phyloP scores from a whole-genome alignment of 208 protist species.

The Angomonas ambiguus region DNA sequence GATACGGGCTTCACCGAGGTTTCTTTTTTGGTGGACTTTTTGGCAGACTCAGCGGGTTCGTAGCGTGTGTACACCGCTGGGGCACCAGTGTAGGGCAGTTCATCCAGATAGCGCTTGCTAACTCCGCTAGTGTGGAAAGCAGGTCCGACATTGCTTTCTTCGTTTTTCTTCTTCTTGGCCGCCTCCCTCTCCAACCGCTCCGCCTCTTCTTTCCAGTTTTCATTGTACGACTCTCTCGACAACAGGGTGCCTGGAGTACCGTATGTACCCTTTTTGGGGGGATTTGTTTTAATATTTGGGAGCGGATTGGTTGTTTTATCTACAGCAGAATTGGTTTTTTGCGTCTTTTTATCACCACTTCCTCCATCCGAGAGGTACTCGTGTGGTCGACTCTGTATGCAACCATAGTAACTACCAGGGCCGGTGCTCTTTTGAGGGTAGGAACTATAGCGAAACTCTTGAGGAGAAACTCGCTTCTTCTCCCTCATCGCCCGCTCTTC shows the following conservation, averaged over 20 bases:
- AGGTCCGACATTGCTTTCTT: constrained; percentile 19
- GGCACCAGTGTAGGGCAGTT: constrained; percentile 65
- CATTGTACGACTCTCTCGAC: constrained; percentile 55
- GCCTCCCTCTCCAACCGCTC: constrained; percentile 23
- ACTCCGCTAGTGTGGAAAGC: constrained; percentile 51
- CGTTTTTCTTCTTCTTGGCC: constrained; percentile 7
- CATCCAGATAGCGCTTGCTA: constrained; percentile 63
- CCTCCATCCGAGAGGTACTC: constrained; percentile 70
- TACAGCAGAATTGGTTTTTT: not conserved
- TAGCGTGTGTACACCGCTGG: constrained; percentile 62
- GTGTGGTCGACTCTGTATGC: constrained; percentile 69
- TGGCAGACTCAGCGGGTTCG: constrained; percentile 26
- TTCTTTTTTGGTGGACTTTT: constrained; percentile 15
- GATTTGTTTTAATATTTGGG: constrained; percentile 80
- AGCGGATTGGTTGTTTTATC: constrained; percentile 28
- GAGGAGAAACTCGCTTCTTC: constrained; percentile 45
- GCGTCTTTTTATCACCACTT: constrained; percentile 18
- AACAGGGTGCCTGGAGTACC: constrained; percentile 65
- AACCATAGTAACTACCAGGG: constrained; percentile 80
- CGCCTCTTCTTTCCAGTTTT: constrained; percentile 44
- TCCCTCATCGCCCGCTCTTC: constrained; percentile 17
- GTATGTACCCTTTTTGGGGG: constrained; percentile 80
- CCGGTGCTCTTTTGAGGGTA: constrained; percentile 69
- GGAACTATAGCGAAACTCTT: constrained; percentile 68
- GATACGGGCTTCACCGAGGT: constrained; percentile 15